These are phyloP conservation scores for Amaranthus tricolor DNA, from an alignment of 179 eudicot genomes.

Conservation along the genomic window DNA sequence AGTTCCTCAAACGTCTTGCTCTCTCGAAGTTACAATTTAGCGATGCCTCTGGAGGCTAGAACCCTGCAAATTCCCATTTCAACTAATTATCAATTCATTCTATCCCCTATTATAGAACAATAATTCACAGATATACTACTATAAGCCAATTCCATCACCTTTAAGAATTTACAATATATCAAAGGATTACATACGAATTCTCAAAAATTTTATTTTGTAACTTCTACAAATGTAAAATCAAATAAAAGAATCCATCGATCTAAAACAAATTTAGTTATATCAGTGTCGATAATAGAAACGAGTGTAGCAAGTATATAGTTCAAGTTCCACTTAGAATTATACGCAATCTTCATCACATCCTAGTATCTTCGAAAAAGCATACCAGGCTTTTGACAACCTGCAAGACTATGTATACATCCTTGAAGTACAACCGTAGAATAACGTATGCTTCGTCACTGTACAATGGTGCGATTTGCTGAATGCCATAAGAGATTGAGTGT, in stretches of 20 bases:
- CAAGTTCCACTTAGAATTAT: background rate
- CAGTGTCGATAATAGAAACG: background rate
- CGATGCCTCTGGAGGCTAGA: background rate
- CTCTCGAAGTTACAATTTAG: no score
- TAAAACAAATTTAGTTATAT: background rate
- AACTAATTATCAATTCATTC: background rate
- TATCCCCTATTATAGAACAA: background rate
- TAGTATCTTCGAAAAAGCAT: background rate
- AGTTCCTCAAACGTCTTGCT: no score
- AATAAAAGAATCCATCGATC: background rate
- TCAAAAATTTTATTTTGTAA: background rate
- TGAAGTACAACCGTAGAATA: background rate
- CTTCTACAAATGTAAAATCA: background rate
- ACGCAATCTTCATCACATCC: constrained; percentile 9
- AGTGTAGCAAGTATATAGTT: background rate
- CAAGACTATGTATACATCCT: background rate
- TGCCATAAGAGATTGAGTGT: background rate
- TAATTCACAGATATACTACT: background rate
- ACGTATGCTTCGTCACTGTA: background rate
- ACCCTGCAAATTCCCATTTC: background rate
- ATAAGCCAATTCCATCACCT: background rate
- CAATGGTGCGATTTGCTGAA: background rate
- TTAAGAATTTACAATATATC: background rate
- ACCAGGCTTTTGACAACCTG: background rate
- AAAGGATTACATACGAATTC: background rate